A percentile compares a stretch with the other conserved stretches of the same genome.
These are phyloP conservation scores for Dactylellina drechsleri DNA, from an alignment of 2,329 filamentous ascomycete species.

Conservation along the genomic window DNA sequence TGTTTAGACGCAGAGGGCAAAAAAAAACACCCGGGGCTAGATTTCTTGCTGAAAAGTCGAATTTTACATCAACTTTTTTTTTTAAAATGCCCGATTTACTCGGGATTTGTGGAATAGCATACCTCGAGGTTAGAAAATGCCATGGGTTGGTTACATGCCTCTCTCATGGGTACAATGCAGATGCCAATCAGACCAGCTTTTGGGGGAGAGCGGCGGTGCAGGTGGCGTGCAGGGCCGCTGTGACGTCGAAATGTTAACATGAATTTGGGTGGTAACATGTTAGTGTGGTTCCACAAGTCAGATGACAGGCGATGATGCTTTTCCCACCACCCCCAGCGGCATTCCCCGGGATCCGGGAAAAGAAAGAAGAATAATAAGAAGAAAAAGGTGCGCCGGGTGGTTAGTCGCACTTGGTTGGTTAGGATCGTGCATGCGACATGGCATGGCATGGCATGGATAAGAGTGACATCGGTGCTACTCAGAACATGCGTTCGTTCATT, in stretches of 20 bases:
- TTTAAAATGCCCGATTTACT: too few relatives aligned
- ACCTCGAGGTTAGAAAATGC: too few relatives aligned
- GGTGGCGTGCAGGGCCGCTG: constrained; percentile 17
- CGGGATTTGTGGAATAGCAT: too few relatives aligned
- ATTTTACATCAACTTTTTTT: too few relatives aligned
- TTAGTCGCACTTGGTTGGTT: constrained; percentile 17
- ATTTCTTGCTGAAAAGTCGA: too few relatives aligned
- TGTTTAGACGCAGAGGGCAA: not conserved
- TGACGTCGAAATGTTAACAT: constrained; percentile 2
- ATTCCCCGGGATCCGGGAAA: constrained; percentile 7
- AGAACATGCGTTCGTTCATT: not conserved
- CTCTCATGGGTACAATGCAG: too few relatives aligned
- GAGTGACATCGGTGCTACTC: too few relatives aligned
- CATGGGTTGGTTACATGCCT: too few relatives aligned
- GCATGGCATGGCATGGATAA: not conserved
- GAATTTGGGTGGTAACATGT: not conserved
- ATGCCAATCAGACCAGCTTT: too few relatives aligned
- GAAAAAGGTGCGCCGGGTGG: not conserved
- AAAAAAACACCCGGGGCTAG: not conserved
- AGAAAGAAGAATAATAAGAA: not conserved
- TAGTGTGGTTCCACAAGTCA: not conserved
- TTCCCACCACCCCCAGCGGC: not conserved
- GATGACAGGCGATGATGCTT: constrained; percentile 2
- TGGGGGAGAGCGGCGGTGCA: not conserved
- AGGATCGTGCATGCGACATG: constrained; percentile 44